A percentile compares a stretch with the other conserved stretches of the same genome.
phyloP scores from a whole-genome alignment of 2,329 filamentous ascomycete genomes.

The Juglanconis sp. region DNA sequence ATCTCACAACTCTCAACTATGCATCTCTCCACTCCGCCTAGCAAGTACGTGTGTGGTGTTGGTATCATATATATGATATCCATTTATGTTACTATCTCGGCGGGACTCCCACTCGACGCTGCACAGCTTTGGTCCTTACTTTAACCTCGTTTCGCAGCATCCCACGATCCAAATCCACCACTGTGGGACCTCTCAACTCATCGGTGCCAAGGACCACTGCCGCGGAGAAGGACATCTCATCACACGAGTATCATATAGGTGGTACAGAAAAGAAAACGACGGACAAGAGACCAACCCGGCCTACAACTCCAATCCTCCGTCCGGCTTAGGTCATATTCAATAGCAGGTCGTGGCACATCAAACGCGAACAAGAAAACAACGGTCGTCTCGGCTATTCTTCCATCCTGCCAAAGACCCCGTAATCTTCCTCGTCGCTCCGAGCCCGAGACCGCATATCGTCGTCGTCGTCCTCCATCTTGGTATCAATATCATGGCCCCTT shows the following conservation, averaged over 20 bases:
- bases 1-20: not conserved
- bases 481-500: slow-evolving; percentile 49
- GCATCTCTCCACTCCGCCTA: not conserved
- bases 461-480: slow-evolving; percentile 69
- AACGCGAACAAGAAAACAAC: slow-evolving; percentile 13
- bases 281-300: slow-evolving; percentile 7
- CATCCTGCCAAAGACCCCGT: slow-evolving; percentile 94
- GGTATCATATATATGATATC: slow-evolving; percentile 22
- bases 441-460: slow-evolving; percentile 59
- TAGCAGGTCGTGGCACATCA: slow-evolving; percentile 18
- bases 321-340: slow-evolving; percentile 11
- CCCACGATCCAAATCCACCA: slow-evolving; percentile 20
- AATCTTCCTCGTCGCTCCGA: slow-evolving; percentile 83
- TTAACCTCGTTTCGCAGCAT: slow-evolving; percentile 63
- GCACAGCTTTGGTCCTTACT: slow-evolving; percentile 55
- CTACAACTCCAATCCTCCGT: slow-evolving; percentile 25
- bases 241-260: slow-evolving; percentile 39
- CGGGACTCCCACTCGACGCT: slow-evolving; percentile 60
- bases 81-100: slow-evolving; percentile 27
- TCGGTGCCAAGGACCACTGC: slow-evolving; percentile 62
- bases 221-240: slow-evolving; percentile 61
- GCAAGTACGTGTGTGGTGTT: slow-evolving; percentile 21
- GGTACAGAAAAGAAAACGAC: slow-evolving; percentile 46
- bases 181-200: slow-evolving; percentile 52
- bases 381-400: slow-evolving; percentile 62